These are phyloP conservation scores for Penicillium paxilli DNA, from an alignment of 495 filamentous ascomycete genomes.

Conservation along the genomic window DNA sequence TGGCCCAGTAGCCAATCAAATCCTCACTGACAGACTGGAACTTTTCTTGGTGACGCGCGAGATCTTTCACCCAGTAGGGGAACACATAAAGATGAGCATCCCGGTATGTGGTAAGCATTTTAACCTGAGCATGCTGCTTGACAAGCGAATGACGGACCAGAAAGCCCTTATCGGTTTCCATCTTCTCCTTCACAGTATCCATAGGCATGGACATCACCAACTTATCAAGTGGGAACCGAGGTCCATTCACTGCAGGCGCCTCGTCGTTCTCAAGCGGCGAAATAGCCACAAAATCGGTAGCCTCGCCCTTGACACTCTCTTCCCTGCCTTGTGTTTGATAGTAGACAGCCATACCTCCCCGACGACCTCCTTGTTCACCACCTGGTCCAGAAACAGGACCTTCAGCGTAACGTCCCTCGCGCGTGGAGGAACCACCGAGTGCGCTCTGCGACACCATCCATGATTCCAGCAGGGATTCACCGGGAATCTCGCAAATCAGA, in stretches of 20 bases:
- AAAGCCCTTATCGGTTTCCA: constrained; percentile 68
- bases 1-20: constrained; percentile 92
- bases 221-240: constrained; percentile 60
- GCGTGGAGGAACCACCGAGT: constrained; percentile 48
- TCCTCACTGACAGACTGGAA: constrained; percentile 90
- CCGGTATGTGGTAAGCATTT: constrained; percentile 74
- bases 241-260: constrained; percentile 41
- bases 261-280: constrained; percentile 58
- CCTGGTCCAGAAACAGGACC: constrained; percentile 41
- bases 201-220: constrained; percentile 77
- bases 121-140: constrained; percentile 67
- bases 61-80: constrained; percentile 86
- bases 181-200: constrained; percentile 78
- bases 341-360: constrained; percentile 82
- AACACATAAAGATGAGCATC: constrained; percentile 94
- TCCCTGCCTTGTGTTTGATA: constrained; percentile 77
- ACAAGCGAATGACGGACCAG: constrained; percentile 72
- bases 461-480: constrained; percentile 75
- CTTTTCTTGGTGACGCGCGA: constrained; percentile 71
- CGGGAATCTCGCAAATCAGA: constrained; percentile 85
- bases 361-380: constrained; percentile 55
- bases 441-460: constrained; percentile 87
- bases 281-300: constrained; percentile 84
- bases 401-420: constrained; percentile 25
- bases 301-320: constrained; percentile 78